Base-by-base conservation (phyloP, 176 grass and related monocot species). In the Tillandsia leiboldiana region DNA sequence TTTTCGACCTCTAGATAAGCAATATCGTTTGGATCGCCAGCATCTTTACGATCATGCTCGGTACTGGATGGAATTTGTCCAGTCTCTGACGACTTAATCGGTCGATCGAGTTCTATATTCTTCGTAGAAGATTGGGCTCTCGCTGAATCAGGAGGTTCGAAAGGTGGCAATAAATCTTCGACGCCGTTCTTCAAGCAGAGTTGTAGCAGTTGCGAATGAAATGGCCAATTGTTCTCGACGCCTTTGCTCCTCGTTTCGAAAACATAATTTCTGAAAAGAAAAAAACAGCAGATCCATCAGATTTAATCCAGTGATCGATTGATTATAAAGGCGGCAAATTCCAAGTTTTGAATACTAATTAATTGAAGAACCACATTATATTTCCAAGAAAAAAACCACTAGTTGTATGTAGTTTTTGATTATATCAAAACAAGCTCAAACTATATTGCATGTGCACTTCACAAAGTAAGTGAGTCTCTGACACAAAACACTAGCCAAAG, bases 181-280 rank as follows among this genome's bases (percentile, higher is more conserved):
- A 90, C 69, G 67, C 94, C 87, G 68, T 65, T 78, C 56, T 90
- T 92, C 51, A 90, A 65, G 78, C 74, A 93, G 82, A 99, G 82
- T 71, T 87, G 82, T 72, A 93, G 51, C 1, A 75, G 82, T 33
- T 80, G 80, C 63, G 72, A 78, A 77, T 70, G 67, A 72, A 99
- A 99, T 49, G 94, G 94, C 94, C 94, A 99, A 59, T 62, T 87
- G 66, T 47, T 80, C 64, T 81, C 82, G 71, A 93, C 70, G n/a
- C 84, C 50, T 66, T 90, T 99, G 75, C 82, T 87, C 82, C 94
- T 81, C 50, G 87, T 83, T 73, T 76, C 61, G 73, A 90, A 85
- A 87, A 81, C 84, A 90, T 90, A 90, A 73, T 99, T 79, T 80
- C 94, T 99, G 82, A 24, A 69, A 69, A 24, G 9, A 66, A 42